These are phyloP conservation scores for Mollisia scopiformis DNA, from an alignment of 2,329 filamentous ascomycete species.

Conservation along the genomic window DNA sequence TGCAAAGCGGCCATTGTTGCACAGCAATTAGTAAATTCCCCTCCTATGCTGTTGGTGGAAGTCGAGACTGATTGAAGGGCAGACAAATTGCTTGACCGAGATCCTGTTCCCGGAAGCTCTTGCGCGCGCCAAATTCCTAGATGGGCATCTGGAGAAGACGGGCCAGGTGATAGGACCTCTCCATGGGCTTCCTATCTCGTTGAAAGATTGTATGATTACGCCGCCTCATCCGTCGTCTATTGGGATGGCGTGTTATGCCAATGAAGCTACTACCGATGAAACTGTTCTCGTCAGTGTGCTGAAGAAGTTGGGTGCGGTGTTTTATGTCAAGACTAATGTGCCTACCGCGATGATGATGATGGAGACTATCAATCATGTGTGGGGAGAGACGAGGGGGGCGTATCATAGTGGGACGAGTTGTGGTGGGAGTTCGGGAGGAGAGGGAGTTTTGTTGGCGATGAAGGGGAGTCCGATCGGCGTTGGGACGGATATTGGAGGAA, in stretches of 20 bases:
- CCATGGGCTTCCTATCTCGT: slow-evolving; percentile 44
- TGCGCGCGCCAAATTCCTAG: slow-evolving; percentile 52
- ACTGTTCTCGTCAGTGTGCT: slow-evolving; percentile 42
- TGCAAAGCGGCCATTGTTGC: slow-evolving; percentile 57
- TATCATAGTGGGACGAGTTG: slow-evolving; percentile 32
- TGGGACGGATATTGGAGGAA: slow-evolving; percentile 40
- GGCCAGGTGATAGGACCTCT: slow-evolving; percentile 42
- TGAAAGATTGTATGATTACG: slow-evolving; percentile 44
- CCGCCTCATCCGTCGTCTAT: slow-evolving; percentile 39
- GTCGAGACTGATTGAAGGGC: too few relatives aligned
- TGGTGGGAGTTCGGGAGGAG: slow-evolving; percentile 35
- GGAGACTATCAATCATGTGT: slow-evolving; percentile 45
- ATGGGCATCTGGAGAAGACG: slow-evolving; percentile 49
- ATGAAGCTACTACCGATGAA: slow-evolving; percentile 34
- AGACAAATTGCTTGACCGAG: slow-evolving; percentile 64
- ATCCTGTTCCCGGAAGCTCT: slow-evolving; percentile 58
- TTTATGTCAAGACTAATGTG: slow-evolving; percentile 44
- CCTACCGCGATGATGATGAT: slow-evolving; percentile 46
- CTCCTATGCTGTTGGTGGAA: not conserved
- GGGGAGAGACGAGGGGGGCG: slow-evolving; percentile 41
- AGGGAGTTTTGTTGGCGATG: slow-evolving; percentile 34
- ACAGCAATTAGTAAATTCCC: slow-evolving; percentile 51
- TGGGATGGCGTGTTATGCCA: slow-evolving; percentile 41
- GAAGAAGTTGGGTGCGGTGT: slow-evolving; percentile 43
- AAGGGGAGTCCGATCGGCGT: slow-evolving; percentile 34